Evolutionary conservation across 345 rosid genomes (phyloP), one percentile per base, ranked within the genome.

Genomic region (Clarkia xantiana): DNA sequence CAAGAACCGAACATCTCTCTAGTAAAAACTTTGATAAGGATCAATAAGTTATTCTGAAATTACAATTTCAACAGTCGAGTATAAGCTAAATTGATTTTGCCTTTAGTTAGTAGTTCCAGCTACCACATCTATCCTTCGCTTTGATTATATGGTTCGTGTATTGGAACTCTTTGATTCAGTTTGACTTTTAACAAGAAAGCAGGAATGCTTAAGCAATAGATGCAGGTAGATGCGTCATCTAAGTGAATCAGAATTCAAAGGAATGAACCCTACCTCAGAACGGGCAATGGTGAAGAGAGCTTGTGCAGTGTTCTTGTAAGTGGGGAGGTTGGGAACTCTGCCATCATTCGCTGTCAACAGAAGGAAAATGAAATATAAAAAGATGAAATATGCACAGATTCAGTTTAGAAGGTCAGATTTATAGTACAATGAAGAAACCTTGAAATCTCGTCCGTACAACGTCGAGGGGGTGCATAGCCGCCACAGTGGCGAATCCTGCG

Each of bases 391-490:
- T 53, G 15, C 14, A 45, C 17, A 20, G 0, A 23, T 18, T 18
- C 0, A 1, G 45, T 43, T 0, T 36, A 9, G n/a, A n/a, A n/a
- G 11, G 10, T 16, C 10, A 18, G 42, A 29, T 20, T 16, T 40
- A 53, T 40, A 17, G 47, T 12, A 36, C 43, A 10, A n/a, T n/a
- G n/a, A n/a, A 42, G 13, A 10, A 39, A 86, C 98, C 98, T 81
- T 83, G 96, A 59, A 91, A 91, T 44, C 96, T 75, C 9, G 96
- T 83, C 18, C 94, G 93, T 40, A 86, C 96, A 46, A 91, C 86
- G 67, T 91, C 98, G 8, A 91, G 86, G 12, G 98, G 94, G 45
- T 91, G 86, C 82, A 75, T 58, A 38, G 77, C 65, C 13, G 96
- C 72, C 18, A 86, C 93, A 9, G 97, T 90, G 58, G 84, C 77